These are phyloP conservation scores for Chlorella sp. DNA, from an alignment of 139 green algal species.

Conservation along the genomic window DNA sequence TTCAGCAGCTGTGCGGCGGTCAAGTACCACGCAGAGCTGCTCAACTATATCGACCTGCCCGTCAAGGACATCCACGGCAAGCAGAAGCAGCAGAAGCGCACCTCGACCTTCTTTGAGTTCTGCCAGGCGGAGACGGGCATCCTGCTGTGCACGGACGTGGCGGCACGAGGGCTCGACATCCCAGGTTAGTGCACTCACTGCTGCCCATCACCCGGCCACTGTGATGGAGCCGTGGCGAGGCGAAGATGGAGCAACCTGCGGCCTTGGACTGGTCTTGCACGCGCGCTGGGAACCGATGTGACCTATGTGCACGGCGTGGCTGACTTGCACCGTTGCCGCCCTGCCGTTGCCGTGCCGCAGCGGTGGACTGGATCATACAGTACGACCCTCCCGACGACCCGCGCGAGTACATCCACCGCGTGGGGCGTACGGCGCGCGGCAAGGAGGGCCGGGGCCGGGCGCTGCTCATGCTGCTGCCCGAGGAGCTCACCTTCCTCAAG, in stretches of 20 bases:
- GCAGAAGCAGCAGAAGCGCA: constrained; percentile 97
- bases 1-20: constrained; percentile 89
- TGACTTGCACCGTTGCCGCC: too few species aligned
- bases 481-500: constrained; percentile 92
- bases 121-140: constrained; percentile 82
- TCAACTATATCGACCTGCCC: constrained; percentile 99
- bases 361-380: constrained; percentile 99
- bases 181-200: constrained; percentile 40
- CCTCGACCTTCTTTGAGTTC: constrained; percentile 96
- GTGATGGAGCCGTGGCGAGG: not conserved
- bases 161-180: constrained; percentile 94
- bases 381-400: constrained; percentile 97
- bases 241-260: too few species aligned
- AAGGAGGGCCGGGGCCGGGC: constrained; percentile 75
- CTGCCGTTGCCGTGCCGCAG: constrained; percentile 7
- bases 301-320: too few species aligned
- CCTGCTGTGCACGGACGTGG: constrained; percentile 97
- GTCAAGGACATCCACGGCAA: constrained; percentile 97
- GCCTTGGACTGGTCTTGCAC: too few species aligned
- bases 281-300: too few species aligned
- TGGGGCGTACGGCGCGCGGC: constrained; percentile 89
- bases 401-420: constrained; percentile 89
- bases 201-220: not conserved
- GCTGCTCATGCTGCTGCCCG: constrained; percentile 92
- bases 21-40: constrained; percentile 96